Evolutionary conservation across 768 basidiomycete genomes (phyloP), one percentile per base, ranked within the genome.

Genomic region (Rhizopogon roseolus): DNA sequence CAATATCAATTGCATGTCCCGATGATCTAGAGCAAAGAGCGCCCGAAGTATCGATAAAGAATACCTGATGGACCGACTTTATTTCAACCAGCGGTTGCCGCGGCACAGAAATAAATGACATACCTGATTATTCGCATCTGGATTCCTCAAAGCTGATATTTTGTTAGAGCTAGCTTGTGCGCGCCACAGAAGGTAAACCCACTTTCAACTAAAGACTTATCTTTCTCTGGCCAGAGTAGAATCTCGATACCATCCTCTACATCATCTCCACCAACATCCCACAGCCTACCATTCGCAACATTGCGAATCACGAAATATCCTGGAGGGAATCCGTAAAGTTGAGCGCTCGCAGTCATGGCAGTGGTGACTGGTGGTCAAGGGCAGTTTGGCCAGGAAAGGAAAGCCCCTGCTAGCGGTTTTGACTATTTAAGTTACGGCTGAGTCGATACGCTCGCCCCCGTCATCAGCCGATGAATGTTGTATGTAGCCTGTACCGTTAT

Each of bases 1-100:
- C 82, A 36, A 93, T 69, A 61, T 93, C 90, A 37, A 93, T 72
- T 7, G 90, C 91, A 68, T 92, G 90, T 0, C 91, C 91, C 14
- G 90, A 81, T 4, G 82, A 79, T 59, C 86, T 79, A 8, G 90
- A 89, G 65, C 88, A 93, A 40, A 93, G 68, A 9, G 82, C 82
- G 17, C 91, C 90, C 17, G 81, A 80, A 2, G 80, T 78, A 65
- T 93, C 91, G 50, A 93, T 80, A 71, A 89, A 93, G 72, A 91
- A 93, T 16, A 93, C 87, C 87, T 92, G 39, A 49, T 17, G 34
- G 6, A 11, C 17, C 49, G 42, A 56, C 39, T n/a, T 41, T 17
- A 40, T 32, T 36, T 40, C 41, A 39, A 27, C 40, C 25, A 28
- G 40, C 27, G 32, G 9, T 29, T 29, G 28, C 19, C 13, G 5